Evolutionary conservation across 2,329 filamentous ascomycete genomes (phyloP), one percentile per base, ranked within the genome.

Genomic region (Penicillium sp.): DNA sequence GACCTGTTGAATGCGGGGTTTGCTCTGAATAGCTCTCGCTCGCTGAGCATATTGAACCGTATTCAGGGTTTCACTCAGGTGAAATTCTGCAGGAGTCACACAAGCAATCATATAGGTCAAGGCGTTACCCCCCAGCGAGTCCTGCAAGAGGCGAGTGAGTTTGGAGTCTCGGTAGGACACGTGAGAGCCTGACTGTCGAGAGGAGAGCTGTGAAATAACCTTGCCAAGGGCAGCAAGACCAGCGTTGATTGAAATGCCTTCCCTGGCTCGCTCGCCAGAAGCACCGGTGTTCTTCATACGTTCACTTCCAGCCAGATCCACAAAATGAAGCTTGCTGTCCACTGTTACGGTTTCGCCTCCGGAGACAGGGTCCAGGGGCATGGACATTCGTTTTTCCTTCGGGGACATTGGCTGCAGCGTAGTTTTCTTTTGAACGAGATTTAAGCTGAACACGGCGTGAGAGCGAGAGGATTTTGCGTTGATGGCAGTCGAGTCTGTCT

Each of bases 91-190:
- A 0, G 90, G 91, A 1, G 91, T 98, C 28, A 98, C 90, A 71
- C 93, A 98, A 7, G 93, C 93, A 72, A 98, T 93, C 93, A 98
- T 97, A 73, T 97, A 98, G 0, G 93, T 98, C 65, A 96, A 95
- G 33, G 93, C 93, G 66, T 95, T 97, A 4, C 93, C 93, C 48
- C 93, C 93, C 4, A 98, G 78, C 0, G 93, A 98, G 70, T 98
- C 93, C 74, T 98, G 93, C 13, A 98, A 80, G 25, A 98, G 77
- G 50, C 93, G 85, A 9, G 93, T 98, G 59, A 98, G 82, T 66
- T 90, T 90, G n/a, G 93, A 97, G 72, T 98, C 93, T 55, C 93
- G 88, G 67, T 98, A 98, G 2, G 93, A 98, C 48, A 98, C 90
- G 70, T 97, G 90, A 4, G 89, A 85, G 41, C 89, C 90, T 39